These are phyloP conservation scores for Leishmania tarentolae DNA, from an alignment of 208 protist species.

Conservation along the genomic window DNA sequence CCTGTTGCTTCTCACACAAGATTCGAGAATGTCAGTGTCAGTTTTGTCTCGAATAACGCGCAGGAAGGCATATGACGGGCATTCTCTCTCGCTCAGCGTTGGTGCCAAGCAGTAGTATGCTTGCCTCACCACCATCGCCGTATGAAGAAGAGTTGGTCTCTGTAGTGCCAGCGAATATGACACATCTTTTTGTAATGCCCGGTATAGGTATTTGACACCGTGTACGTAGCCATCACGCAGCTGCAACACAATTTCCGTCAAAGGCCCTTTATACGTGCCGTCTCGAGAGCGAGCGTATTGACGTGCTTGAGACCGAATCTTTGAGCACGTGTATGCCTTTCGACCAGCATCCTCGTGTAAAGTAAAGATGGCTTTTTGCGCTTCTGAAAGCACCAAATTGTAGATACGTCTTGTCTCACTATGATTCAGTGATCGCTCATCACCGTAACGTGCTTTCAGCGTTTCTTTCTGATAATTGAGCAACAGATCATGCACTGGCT, in stretches of 20 bases:
- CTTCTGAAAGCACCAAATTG: slow-evolving; percentile 39
- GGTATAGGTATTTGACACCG: slow-evolving; percentile 45
- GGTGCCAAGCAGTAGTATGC: slow-evolving; percentile 50
- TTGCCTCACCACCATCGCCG: slow-evolving; percentile 46
- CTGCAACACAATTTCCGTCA: slow-evolving; percentile 52
- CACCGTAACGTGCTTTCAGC: slow-evolving; percentile 39
- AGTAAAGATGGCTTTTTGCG: slow-evolving; percentile 21
- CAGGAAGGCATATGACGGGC: slow-evolving; percentile 73
- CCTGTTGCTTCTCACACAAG: slow-evolving; percentile 45
- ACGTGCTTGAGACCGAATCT: slow-evolving; percentile 41
- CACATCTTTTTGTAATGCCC: slow-evolving; percentile 40
- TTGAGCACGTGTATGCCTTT: slow-evolving; percentile 42
- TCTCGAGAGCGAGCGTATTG: slow-evolving; percentile 63
- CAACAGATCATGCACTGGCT: slow-evolving; percentile 17
- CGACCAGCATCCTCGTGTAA: slow-evolving; percentile 13
- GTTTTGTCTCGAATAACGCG: slow-evolving; percentile 44
- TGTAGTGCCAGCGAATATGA: slow-evolving; percentile 22
- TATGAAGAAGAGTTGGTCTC: slow-evolving; percentile 33
- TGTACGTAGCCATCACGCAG: slow-evolving; percentile 66
- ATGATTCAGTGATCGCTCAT: slow-evolving; percentile 44
- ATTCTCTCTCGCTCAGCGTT: slow-evolving; percentile 30
- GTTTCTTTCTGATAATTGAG: slow-evolving; percentile 13
- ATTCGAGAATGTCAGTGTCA: slow-evolving; percentile 53
- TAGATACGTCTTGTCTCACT: slow-evolving; percentile 47
- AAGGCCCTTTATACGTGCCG: slow-evolving; percentile 30